Base-by-base conservation (phyloP, 2,329 filamentous ascomycete genomes). In the Clarireedia sp. region DNA sequence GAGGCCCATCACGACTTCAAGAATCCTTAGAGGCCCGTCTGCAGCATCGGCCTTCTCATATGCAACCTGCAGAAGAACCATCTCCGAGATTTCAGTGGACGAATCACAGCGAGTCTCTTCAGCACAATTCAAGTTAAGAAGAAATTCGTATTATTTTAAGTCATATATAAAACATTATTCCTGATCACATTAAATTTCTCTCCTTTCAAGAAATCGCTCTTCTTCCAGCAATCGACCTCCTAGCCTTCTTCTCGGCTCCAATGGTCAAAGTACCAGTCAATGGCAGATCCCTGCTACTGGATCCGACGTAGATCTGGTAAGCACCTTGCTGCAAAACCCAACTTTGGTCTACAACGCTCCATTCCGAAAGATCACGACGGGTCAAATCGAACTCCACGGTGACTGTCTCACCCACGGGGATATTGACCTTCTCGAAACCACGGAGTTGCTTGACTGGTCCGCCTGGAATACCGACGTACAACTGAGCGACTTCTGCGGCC, bases 351-450 rank as follows among this genome's bases (percentile, higher is more conserved):
- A 67, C 70, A 2, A 82, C 78, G 63, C 86, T 79, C 83, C 83
- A 87, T 1, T 81, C 73, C 57, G 81, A 83, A 51, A 87, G 64
- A 61, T 87, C 83, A 48, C 82, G 77, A 53, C 79, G 73, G 3
- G 77, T 81, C 43, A 87, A 66, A 24, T 75, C 70, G 58, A 87
- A 79, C 0, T 62, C 69, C 5, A 81, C 64, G 1, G 67, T 67
- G 6, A 71, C 68, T 2, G 71, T 73, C 63, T 79, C 68, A 0
- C 76, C 74, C 0, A 77, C 72, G 0, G 66, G 60, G 8, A 87
- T 65, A 2, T 65, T 67, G 0, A 80, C 74, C 66, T 84, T 85
- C 24, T 77, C 75, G 57, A 86, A 86, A 8, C 84, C 82, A 1
- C 83, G 76, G 16, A 87, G 72, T 65, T 86, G 81, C 49, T 76